Conservation (phyloP, 2,329 filamentous ascomycete species). For the Macrophomina pseudophaseolina region DNA sequence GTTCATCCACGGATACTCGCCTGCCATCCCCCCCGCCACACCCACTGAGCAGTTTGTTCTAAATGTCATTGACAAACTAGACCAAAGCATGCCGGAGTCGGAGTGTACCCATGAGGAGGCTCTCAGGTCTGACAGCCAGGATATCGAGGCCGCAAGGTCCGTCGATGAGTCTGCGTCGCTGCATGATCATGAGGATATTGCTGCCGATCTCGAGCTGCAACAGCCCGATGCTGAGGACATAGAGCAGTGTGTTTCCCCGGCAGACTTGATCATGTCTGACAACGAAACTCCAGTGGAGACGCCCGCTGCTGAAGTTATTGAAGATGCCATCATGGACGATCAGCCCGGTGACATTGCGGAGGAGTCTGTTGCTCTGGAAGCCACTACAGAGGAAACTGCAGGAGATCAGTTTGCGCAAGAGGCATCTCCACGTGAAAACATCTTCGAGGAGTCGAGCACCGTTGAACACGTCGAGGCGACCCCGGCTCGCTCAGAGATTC, state of each 20-base stretch:
- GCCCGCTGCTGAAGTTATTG: background rate
- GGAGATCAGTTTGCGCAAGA: background rate
- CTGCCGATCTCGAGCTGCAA: background rate
- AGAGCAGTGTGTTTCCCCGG: background rate
- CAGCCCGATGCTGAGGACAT: background rate
- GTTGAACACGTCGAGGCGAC: background rate
- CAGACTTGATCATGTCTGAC: slow-evolving; percentile 15
- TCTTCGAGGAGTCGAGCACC: background rate
- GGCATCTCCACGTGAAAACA: background rate
- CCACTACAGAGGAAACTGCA: background rate
- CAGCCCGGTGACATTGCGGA: background rate
- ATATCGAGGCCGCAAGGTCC: slow-evolving; percentile 3
- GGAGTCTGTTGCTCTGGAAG: background rate
- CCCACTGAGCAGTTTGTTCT: slow-evolving; percentile 23
- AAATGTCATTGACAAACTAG: slow-evolving; percentile 23
- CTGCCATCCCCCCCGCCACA: slow-evolving; percentile 2
- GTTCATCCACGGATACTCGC: slow-evolving; percentile 16
- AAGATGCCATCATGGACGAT: background rate
- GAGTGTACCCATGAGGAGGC: background rate
- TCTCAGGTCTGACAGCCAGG: background rate
- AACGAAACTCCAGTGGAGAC: background rate
- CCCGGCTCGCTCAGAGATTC: slow-evolving; percentile 9
- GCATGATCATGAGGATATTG: background rate
- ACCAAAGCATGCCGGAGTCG: slow-evolving; percentile 18
- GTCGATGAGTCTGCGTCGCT: background rate